Evolutionary conservation across 2,329 filamentous ascomycete genomes (phyloP).

Genomic region (Pseudopithomyces maydicus): DNA sequence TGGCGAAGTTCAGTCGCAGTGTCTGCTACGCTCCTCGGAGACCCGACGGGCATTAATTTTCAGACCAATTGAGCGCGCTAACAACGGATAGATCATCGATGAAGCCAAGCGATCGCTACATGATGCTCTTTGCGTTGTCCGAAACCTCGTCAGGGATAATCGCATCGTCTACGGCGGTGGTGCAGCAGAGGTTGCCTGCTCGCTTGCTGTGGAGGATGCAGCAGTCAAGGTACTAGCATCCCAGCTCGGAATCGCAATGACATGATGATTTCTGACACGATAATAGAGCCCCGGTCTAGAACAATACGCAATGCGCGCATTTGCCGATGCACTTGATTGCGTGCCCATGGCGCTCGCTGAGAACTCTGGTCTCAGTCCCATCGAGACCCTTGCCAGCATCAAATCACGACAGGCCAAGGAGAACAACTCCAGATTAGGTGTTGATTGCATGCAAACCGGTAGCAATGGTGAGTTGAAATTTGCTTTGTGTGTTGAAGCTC

Average conservation of each 20-base stretch:
- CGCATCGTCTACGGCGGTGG: conserved; percentile 97
- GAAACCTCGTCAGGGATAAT: conserved; percentile 95
- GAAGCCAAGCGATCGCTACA: conserved; percentile 97
- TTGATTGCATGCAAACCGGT: conserved; percentile 96
- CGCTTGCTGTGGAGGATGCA: conserved; percentile 91
- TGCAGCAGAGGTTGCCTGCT: conserved; percentile 96
- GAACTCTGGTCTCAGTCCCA: conserved; percentile 95
- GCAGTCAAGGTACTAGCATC: conserved; percentile 69
- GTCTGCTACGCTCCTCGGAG: neutral
- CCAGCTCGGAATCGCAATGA: neutral
- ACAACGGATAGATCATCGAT: conserved; percentile 79
- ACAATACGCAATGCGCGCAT: conserved; percentile 98
- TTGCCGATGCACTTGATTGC: conserved; percentile 90
- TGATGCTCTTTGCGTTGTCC: conserved; percentile 95
- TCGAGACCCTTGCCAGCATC: conserved; percentile 90
- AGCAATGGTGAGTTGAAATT: conserved; percentile 69
- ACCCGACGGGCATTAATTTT: neutral
- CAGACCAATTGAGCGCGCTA: conserved; percentile 1
- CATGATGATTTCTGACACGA: conserved; percentile 11
- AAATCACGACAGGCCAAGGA: conserved; percentile 97
- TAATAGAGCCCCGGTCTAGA: conserved; percentile 85
- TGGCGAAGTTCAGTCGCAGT: conserved; percentile 12
- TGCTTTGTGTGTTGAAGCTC: conserved; percentile 10
- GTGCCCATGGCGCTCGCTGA: conserved; percentile 96
- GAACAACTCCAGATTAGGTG: conserved; percentile 77